A percentile compares a stretch with the other conserved stretches of the same genome.
phyloP scores from a whole-genome alignment of 352 stramenopile species.

The Globisporangium spiculum region DNA sequence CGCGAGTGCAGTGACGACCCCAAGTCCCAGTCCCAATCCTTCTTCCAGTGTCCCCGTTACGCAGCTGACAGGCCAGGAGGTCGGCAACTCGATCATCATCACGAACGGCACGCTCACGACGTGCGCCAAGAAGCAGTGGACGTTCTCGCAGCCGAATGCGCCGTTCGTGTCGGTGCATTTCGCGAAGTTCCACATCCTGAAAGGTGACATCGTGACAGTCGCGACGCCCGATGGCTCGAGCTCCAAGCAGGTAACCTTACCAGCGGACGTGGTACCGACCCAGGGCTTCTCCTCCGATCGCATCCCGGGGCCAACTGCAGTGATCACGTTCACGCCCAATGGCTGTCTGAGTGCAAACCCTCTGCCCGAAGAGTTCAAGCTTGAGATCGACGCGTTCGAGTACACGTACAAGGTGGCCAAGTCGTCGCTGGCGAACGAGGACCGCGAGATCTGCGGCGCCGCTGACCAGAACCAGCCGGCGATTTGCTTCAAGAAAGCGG shows the following conservation, averaged over 20 bases:
- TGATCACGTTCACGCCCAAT: constrained; percentile 29
- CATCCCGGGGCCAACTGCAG: constrained; percentile 24
- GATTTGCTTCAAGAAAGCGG: constrained; percentile 32
- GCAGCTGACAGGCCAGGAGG: constrained; percentile 22
- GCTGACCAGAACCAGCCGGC: constrained; percentile 33
- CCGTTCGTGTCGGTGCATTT: constrained; percentile 49
- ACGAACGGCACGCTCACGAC: constrained; percentile 30
- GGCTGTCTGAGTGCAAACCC: neutral
- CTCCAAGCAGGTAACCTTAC: constrained; percentile 18
- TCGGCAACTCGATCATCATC: constrained; percentile 31
- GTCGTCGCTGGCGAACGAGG: constrained; percentile 15
- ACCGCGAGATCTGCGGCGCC: constrained; percentile 25
- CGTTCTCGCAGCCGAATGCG: constrained; percentile 24
- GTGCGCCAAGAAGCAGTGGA: constrained; percentile 21
- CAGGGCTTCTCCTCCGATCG: constrained; percentile 30
- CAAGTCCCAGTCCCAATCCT: neutral
- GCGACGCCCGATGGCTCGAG: constrained; percentile 20
- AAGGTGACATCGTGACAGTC: constrained; percentile 29
- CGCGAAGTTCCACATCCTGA: constrained; percentile 27
- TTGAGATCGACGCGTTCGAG: constrained; percentile 33
- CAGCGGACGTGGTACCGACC: constrained; percentile 15
- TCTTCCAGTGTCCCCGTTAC: neutral
- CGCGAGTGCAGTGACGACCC: neutral
- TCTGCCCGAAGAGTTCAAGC: constrained; percentile 21
- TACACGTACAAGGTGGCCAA: constrained; percentile 19